Evolutionary conservation across 495 filamentous ascomycete species (phyloP).

Genomic region (Penicillium canescens): DNA sequence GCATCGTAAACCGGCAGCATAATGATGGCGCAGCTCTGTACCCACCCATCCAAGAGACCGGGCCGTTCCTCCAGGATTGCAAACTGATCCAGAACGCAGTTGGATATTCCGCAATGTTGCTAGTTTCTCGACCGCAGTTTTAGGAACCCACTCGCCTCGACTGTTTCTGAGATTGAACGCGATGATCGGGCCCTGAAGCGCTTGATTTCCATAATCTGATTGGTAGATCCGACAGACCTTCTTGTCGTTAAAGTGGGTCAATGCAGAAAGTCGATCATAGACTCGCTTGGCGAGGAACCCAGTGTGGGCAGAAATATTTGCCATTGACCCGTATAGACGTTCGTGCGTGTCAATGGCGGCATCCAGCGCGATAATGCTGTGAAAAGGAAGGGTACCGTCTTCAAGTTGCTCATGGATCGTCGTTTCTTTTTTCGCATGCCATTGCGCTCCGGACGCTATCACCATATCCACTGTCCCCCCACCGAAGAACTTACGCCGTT

Average conservation of each 20-base stretch:
- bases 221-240: constrained; percentile 70
- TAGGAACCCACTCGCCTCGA: constrained; percentile 70
- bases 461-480: constrained; percentile 92
- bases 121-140: constrained; percentile 81
- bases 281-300: constrained; percentile 61
- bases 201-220: constrained; percentile 39
- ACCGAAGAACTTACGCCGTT: constrained; percentile 77
- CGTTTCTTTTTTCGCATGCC: constrained; percentile 71
- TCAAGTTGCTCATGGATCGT: constrained; percentile 80
- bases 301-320: constrained; percentile 72
- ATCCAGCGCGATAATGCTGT: constrained; percentile 83
- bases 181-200: constrained; percentile 72
- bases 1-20: constrained; percentile 75
- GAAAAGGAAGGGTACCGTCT: constrained; percentile 87
- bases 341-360: constrained; percentile 69
- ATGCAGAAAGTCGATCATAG: constrained; percentile 53
- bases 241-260: constrained; percentile 68
- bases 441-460: constrained; percentile 38
- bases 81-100: constrained; percentile 80
- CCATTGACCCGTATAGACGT: constrained; percentile 70
- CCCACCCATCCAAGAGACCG: constrained; percentile 64
- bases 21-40: constrained; percentile 79
- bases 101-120: constrained; percentile 77
- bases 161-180: constrained; percentile 78
- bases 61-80: constrained; percentile 88